Base-by-base conservation (phyloP, 108 stramenopile species). In the Cyclostephanos tholiformis region DNA sequence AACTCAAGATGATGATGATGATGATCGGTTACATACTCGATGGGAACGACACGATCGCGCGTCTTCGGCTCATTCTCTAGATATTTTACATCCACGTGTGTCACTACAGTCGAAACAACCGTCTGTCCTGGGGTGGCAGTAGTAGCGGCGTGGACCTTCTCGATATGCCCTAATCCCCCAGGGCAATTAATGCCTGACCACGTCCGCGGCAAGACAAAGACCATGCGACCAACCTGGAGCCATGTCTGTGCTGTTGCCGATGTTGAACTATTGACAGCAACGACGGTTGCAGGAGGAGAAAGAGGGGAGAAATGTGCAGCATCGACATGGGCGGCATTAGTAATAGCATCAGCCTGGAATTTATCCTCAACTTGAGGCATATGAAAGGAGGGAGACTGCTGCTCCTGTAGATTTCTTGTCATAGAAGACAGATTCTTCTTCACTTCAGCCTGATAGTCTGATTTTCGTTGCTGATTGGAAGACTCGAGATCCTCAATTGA, bases 111-210 rank as follows among this genome's bases (percentile, higher is more conserved):
- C 44, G 44, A 46, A 0, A 46, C 44, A 13, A 46, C 44, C 44
- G 44, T 60, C 32, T 36, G 12, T 16, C 30, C 44, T 46, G 14
- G 44, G 2, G 16, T 46, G 13, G 44, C 10, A 5, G 14, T 17
- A 35, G n/a, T 29, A 17, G 27, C 30, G 35, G 59, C 38, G 65
- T 87, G 61, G 70, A 80, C 46, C 14, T 74, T 59, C 12, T 53
- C 63, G 39, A 90, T 77, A 17, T 73, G 73, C 7, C 74, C 89
- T 1, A 86, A 69, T 2, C 89, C 89, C 10, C 89, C 89, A 5
- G 82, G 84, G 58, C 84, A 70, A 57, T 90, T 90, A 39, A 86
- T 85, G 12, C 89, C 89, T 11, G 89, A 85, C 86, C 87, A 87
- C 53, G 87, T 86, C 2, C 89, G 83, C 30, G 76, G 75, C 38